A percentile compares a stretch with the other conserved stretches of the same genome.
phyloP scores from a whole-genome alignment of 1,284 basidiomycete genomes.

The Laetiporus sulphureus region DNA sequence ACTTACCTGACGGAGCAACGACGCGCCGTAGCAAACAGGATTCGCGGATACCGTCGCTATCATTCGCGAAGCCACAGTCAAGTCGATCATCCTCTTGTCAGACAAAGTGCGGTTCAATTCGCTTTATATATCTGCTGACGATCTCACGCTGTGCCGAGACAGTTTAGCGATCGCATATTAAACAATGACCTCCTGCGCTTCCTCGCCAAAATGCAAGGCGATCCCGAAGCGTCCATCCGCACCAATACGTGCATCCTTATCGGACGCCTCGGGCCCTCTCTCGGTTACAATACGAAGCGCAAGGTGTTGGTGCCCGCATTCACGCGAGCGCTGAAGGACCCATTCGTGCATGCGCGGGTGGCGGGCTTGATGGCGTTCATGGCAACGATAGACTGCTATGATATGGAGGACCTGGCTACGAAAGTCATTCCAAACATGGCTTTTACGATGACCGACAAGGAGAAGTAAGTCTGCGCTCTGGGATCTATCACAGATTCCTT shows the following conservation, averaged over 20 bases:
- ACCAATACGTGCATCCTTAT: slow-evolving; percentile 98
- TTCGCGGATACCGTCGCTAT: slow-evolving; percentile 92
- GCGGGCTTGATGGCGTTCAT: slow-evolving; percentile 96
- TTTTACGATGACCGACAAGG: slow-evolving; percentile 79
- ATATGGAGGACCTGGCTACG: slow-evolving; percentile 80
- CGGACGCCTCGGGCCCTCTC: slow-evolving; percentile 81
- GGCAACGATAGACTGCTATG: slow-evolving; percentile 91
- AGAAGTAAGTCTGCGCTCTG: slow-evolving; percentile 57
- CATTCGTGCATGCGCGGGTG: slow-evolving; percentile 90
- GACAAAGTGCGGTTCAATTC: slow-evolving; percentile 59
- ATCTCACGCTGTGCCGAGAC: no score
- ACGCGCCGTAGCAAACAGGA: slow-evolving; percentile 70
- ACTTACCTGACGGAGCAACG: not conserved
- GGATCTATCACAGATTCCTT: not conserved
- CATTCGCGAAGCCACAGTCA: slow-evolving; percentile 92
- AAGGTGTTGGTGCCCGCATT: slow-evolving; percentile 98
- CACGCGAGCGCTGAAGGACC: slow-evolving; percentile 83
- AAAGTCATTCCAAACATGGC: slow-evolving; percentile 86
- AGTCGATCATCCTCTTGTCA: slow-evolving; percentile 79
- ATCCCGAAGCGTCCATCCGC: slow-evolving; percentile 90
- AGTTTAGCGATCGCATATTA: slow-evolving; percentile 87
- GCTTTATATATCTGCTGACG: not conserved
- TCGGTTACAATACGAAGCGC: slow-evolving; percentile 85
- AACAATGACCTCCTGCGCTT: slow-evolving; percentile 96
- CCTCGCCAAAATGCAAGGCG: slow-evolving; percentile 90